These are phyloP conservation scores for Blumeria hordei DNA, from an alignment of 2,329 filamentous ascomycete genomes.

Conservation along the genomic window DNA sequence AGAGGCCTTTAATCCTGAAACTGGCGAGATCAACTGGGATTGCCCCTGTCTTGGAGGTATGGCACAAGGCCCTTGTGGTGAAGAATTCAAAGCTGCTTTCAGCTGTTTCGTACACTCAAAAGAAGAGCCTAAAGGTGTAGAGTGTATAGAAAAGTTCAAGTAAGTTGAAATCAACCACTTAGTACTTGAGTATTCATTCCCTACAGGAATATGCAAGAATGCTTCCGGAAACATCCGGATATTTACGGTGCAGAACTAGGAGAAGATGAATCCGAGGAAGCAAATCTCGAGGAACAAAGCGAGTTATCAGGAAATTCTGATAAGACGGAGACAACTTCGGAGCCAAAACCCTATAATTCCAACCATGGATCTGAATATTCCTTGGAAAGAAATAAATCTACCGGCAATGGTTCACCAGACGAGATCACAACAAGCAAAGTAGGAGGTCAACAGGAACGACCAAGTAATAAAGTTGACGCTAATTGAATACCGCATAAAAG, in stretches of 20 bases:
- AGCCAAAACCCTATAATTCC: too few species aligned
- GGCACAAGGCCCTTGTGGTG: constrained; percentile 86
- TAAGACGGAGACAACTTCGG: too few species aligned
- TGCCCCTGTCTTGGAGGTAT: constrained; percentile 94
- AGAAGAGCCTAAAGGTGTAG: constrained; percentile 91
- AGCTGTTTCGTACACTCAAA: constrained; percentile 95
- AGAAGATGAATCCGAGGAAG: constrained; percentile 31
- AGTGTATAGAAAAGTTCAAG: constrained; percentile 97
- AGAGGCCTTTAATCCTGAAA: constrained; percentile 93
- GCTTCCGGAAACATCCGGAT: constrained; percentile 81
- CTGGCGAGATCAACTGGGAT: constrained; percentile 99
- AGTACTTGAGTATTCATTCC: constrained; percentile 7
- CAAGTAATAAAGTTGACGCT: too few species aligned
- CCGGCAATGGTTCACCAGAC: too few species aligned
- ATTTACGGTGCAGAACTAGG: constrained; percentile 78
- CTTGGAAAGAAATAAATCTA: too few species aligned
- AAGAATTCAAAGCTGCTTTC: constrained; percentile 86
- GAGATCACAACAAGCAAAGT: too few species aligned
- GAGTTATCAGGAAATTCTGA: too few species aligned
- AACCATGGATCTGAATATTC: too few species aligned
- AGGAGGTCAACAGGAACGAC: too few species aligned
- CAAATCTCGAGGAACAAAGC: neutral
- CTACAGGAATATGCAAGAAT: constrained; percentile 78
- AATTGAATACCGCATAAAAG: too few species aligned
- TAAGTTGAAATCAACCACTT: constrained; percentile 22